A percentile compares a stretch with the other conserved stretches of the same genome.
These are phyloP conservation scores for Eimeria sp. DNA, from an alignment of 169 alveolate genomes.

Conservation along the genomic window DNA sequence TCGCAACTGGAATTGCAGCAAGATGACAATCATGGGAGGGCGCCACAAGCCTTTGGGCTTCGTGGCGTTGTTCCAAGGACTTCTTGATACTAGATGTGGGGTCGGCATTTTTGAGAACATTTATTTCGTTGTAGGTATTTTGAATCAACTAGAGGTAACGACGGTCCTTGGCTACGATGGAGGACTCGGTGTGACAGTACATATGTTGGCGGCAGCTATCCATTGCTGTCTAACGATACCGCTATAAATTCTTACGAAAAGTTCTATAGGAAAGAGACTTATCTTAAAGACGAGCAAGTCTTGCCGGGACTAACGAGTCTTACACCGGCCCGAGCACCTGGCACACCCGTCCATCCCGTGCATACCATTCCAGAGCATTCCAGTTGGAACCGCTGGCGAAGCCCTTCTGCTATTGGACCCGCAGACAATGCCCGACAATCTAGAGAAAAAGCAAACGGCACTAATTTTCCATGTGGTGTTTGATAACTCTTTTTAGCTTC, in stretches of 20 bases:
- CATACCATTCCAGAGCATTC: not conserved
- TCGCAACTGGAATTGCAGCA: not conserved
- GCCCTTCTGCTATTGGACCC: not conserved
- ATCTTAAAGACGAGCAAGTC: not conserved
- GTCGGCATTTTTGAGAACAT: not conserved
- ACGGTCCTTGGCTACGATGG: too few relatives aligned
- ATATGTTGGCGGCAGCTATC: too few relatives aligned
- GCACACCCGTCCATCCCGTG: not conserved
- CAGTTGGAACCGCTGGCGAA: conserved; percentile 6
- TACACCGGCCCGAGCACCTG: not conserved
- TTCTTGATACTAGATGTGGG: not conserved
- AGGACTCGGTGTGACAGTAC: too few relatives aligned
- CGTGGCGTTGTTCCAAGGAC: not conserved
- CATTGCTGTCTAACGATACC: not conserved
- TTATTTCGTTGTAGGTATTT: too few relatives aligned
- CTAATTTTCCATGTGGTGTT: not conserved
- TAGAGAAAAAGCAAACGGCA: not conserved
- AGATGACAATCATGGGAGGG: not conserved
- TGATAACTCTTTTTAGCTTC: not conserved
- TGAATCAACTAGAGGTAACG: too few relatives aligned
- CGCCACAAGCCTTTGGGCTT: not conserved
- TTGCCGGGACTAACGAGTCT: not conserved
- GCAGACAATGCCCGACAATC: not conserved
- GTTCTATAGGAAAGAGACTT: too few relatives aligned
- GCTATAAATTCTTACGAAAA: not conserved